phyloP scores from a whole-genome alignment of 345 rosid species.

The Durio zibethinus region DNA sequence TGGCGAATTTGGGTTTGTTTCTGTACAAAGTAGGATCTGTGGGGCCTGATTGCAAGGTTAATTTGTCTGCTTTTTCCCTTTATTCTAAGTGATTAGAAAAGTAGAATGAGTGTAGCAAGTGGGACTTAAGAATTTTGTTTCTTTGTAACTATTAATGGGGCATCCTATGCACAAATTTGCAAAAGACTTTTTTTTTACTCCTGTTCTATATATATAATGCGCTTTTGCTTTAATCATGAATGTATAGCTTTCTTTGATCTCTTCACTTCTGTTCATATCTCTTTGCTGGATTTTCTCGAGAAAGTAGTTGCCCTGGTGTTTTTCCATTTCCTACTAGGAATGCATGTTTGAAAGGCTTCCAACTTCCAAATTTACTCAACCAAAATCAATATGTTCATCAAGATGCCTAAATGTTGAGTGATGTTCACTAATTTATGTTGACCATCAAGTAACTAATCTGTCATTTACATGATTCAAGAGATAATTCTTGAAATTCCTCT shows the following conservation, averaged over 20 bases:
- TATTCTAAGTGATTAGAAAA: background rate
- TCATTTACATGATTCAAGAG: background rate
- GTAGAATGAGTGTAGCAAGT: conserved; percentile 6
- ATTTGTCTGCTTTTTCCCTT: background rate
- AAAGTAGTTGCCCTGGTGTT: background rate
- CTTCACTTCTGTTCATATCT: background rate
- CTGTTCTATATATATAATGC: background rate
- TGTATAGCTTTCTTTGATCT: background rate
- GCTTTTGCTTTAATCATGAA: background rate
- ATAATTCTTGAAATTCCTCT: background rate
- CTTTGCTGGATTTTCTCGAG: background rate
- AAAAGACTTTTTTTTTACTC: background rate
- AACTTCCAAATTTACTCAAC: background rate
- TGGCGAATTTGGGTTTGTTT: conserved; percentile 3
- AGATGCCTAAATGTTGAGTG: background rate
- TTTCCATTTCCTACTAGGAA: background rate
- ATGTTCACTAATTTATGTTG: background rate
- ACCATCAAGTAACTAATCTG: background rate
- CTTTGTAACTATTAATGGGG: background rate
- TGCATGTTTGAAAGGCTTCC: background rate
- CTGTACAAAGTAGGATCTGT: background rate
- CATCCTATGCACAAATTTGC: background rate
- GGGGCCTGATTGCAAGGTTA: conserved; percentile 16
- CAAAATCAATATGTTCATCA: background rate
- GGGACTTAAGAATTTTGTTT: background rate